A percentile compares a stretch with the other conserved stretches of the same genome.
phyloP scores from a whole-genome alignment of 768 basidiomycete species.

The Tricholoma matsutake region DNA sequence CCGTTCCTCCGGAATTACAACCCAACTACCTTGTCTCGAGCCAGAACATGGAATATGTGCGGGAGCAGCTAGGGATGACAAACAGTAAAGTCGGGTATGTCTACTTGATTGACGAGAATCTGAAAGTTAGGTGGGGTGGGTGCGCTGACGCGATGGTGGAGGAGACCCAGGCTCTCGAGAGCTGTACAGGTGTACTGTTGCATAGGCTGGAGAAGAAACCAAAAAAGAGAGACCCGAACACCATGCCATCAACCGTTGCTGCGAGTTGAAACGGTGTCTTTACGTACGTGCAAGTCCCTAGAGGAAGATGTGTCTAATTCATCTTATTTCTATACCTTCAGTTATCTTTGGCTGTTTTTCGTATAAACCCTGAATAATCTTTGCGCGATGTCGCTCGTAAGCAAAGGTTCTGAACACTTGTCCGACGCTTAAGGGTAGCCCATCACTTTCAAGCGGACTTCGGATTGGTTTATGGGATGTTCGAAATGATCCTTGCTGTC shows the following conservation, averaged over 20 bases:
- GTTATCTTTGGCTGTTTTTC: no score
- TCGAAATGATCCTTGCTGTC: no score
- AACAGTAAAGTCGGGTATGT: constrained; percentile 93
- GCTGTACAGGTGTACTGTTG: constrained; percentile 66
- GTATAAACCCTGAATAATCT: no score
- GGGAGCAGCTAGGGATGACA: constrained; percentile 81
- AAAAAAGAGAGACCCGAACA: neutral
- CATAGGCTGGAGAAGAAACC: constrained; percentile 46
- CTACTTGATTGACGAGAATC: constrained; percentile 82
- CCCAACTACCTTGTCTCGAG: constrained; percentile 74
- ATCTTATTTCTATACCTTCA: neutral
- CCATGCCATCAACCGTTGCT: neutral
- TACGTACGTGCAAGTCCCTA: neutral
- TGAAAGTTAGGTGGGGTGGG: constrained; percentile 89
- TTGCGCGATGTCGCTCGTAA: no score
- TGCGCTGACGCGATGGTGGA: constrained; percentile 79
- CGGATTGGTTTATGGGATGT: no score
- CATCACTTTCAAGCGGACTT: no score
- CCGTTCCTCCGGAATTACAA: constrained; percentile 62
- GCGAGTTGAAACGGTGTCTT: neutral
- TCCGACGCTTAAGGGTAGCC: no score
- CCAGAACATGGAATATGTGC: constrained; percentile 83
- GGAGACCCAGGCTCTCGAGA: constrained; percentile 67
- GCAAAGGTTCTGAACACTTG: no score
- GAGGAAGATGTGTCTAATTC: neutral